Evolutionary conservation across 495 filamentous ascomycete genomes (phyloP).

Genomic region (Neurospora sp.): DNA sequence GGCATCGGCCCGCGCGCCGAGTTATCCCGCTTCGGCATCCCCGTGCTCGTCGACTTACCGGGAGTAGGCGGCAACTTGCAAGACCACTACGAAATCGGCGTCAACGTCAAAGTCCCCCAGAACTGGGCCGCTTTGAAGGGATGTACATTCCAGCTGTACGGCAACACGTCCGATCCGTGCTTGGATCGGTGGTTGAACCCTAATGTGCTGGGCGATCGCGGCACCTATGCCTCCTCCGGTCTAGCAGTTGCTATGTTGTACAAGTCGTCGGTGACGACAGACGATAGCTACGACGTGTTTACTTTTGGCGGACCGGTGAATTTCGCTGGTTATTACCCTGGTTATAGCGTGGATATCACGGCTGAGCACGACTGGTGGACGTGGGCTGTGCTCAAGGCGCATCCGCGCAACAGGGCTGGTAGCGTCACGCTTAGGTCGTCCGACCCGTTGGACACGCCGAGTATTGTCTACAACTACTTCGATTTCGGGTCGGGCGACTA

Average conservation of each 20-base stretch:
- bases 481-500: constrained; percentile 18
- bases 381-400: constrained; percentile 44
- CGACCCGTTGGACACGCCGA: constrained; percentile 45
- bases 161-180: constrained; percentile 35
- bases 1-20: constrained; percentile 48
- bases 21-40: constrained; percentile 38
- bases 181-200: constrained; percentile 34
- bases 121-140: constrained; percentile 33
- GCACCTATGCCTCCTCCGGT: constrained; percentile 41
- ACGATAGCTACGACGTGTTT: constrained; percentile 38
- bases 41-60: constrained; percentile 42
- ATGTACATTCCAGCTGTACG: constrained; percentile 37
- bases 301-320: constrained; percentile 42
- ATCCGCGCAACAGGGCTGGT: constrained; percentile 41
- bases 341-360: constrained; percentile 22
- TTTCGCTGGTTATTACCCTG: constrained; percentile 44
- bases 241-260: constrained; percentile 37
- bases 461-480: constrained; percentile 48
- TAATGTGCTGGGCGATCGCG: constrained; percentile 25
- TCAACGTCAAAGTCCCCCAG: constrained; percentile 34
- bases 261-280: constrained; percentile 28
- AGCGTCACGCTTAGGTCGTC: constrained; percentile 38
- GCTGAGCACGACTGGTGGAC: constrained; percentile 30
- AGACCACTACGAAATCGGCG: constrained; percentile 49
- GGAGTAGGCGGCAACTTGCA: constrained; percentile 60